A percentile compares a stretch with the other conserved stretches of the same genome.
Evolutionary conservation across 371 early-diverging fungal genomes (phyloP).

Genomic region (Dinochytrium kinnereticum): DNA sequence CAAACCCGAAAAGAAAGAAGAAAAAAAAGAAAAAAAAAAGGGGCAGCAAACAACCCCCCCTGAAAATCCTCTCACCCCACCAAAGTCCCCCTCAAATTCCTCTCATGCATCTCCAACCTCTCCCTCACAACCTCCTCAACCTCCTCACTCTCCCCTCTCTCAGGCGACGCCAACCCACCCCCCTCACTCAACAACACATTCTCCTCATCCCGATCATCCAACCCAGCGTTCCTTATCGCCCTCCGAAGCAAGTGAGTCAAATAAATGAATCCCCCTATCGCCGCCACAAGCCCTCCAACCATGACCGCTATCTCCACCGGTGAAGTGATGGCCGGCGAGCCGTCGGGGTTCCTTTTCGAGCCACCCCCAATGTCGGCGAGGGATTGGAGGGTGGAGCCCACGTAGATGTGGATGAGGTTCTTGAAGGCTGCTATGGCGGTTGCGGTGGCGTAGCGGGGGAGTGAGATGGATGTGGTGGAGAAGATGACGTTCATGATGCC

Average conservation of each 20-base stretch:
- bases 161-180: slow-evolving; percentile 38
- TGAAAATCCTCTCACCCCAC: no score
- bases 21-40: no score
- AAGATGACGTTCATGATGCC: slow-evolving; percentile 73
- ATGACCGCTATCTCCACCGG: slow-evolving; percentile 47
- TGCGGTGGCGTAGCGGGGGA: slow-evolving; percentile 60
- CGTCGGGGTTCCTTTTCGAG: slow-evolving; percentile 21
- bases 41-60: no score
- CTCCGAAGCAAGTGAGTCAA: slow-evolving; percentile 56
- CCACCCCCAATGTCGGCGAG: slow-evolving; percentile 45
- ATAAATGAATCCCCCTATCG: slow-evolving; percentile 64
- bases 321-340: slow-evolving; percentile 3
- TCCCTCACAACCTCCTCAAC: background rate
- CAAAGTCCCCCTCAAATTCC: no score
- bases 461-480: slow-evolving; percentile 65
- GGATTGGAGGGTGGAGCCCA: slow-evolving; percentile 69
- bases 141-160: slow-evolving; percentile 51
- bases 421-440: slow-evolving; percentile 71
- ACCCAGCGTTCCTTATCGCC: background rate
- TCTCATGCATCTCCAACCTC: background rate
- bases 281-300: slow-evolving; percentile 53
- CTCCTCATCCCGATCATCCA: background rate
- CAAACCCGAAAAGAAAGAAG: no score
- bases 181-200: slow-evolving; percentile 5
- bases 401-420: slow-evolving; percentile 70